phyloP scores from a whole-genome alignment of 1,139 yeast species.

The Hemisphaericaspora xylanilytica region DNA sequence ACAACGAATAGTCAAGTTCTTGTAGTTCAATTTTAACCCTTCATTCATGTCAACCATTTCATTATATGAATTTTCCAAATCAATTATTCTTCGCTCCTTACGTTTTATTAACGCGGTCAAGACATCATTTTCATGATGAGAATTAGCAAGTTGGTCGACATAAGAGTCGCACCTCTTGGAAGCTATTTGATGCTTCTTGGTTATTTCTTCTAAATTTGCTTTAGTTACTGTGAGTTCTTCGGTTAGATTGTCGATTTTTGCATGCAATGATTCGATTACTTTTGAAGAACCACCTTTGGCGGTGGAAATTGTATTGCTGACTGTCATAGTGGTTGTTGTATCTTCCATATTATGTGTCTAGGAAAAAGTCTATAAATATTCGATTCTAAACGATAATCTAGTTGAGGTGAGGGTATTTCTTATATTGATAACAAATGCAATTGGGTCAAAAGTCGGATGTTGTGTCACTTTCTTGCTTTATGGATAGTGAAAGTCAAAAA shows the following conservation, averaged over 20 bases:
- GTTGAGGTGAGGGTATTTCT: too few species aligned
- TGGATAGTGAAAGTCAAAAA: too few species aligned
- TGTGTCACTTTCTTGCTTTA: too few species aligned
- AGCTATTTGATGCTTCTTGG: conserved; percentile 48
- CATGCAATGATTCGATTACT: conserved; percentile 59
- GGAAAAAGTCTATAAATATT: too few species aligned
- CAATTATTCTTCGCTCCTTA: conserved; percentile 61
- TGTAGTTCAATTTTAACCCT: conserved; percentile 43
- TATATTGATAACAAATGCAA: too few species aligned
- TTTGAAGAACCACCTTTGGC: conserved; percentile 10
- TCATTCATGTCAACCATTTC: conserved; percentile 47
- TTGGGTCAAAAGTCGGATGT: too few species aligned
- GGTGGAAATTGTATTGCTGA: not conserved
- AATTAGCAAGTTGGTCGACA: conserved; percentile 65
- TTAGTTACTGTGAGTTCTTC: conserved; percentile 48
- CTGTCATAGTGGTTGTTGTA: not conserved
- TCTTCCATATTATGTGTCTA: conserved; percentile 1
- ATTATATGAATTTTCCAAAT: conserved; percentile 55
- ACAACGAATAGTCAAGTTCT: conserved; percentile 49
- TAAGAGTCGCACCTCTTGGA: conserved; percentile 55
- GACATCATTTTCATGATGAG: conserved; percentile 71
- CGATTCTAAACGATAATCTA: too few species aligned
- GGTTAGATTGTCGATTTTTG: conserved; percentile 51
- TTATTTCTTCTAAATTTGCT: conserved; percentile 35
- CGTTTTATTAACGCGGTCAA: conserved; percentile 59